Conservation (phyloP, 2,329 filamentous ascomycete genomes). For the Xylariaceae sp. region DNA sequence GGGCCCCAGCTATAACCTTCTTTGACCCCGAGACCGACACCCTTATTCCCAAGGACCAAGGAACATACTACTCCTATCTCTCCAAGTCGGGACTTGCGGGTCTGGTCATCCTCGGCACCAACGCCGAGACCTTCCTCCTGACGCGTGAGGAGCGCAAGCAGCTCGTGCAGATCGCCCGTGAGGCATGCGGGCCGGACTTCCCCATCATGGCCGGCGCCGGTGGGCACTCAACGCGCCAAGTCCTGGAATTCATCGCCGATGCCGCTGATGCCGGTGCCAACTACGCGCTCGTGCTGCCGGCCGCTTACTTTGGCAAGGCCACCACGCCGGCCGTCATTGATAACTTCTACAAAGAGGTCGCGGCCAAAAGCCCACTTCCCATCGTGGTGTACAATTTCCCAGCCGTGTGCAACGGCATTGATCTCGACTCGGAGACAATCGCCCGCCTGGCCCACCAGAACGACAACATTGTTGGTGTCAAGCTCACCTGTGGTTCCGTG, state of each 20-base stretch:
- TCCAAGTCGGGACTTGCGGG: slow-evolving; percentile 35
- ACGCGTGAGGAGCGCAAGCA: slow-evolving; percentile 55
- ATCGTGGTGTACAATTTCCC: slow-evolving; percentile 68
- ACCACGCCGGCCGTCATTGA: slow-evolving; percentile 55
- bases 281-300: slow-evolving; percentile 58
- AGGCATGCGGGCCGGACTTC: slow-evolving; percentile 48
- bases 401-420: slow-evolving; percentile 62
- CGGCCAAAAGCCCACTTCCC: slow-evolving; percentile 48
- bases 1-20: slow-evolving; percentile 50
- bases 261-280: slow-evolving; percentile 57
- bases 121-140: slow-evolving; percentile 41
- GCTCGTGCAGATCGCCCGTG: slow-evolving; percentile 53
- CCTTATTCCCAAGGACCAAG: slow-evolving; percentile 43
- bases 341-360: slow-evolving; percentile 56
- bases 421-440: slow-evolving; percentile 62
- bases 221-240: slow-evolving; percentile 61
- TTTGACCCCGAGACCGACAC: slow-evolving; percentile 47
- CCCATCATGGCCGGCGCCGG: slow-evolving; percentile 62
- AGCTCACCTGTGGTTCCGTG: slow-evolving; percentile 61
- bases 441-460: slow-evolving; percentile 45
- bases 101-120: slow-evolving; percentile 35
- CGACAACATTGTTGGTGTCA: slow-evolving; percentile 59
- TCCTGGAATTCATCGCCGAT: slow-evolving; percentile 55
- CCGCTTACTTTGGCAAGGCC: slow-evolving; percentile 62
- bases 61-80: slow-evolving; percentile 48